phyloP scores from a whole-genome alignment of 164 flowering plant genomes.

The Echeveria elegans region DNA sequence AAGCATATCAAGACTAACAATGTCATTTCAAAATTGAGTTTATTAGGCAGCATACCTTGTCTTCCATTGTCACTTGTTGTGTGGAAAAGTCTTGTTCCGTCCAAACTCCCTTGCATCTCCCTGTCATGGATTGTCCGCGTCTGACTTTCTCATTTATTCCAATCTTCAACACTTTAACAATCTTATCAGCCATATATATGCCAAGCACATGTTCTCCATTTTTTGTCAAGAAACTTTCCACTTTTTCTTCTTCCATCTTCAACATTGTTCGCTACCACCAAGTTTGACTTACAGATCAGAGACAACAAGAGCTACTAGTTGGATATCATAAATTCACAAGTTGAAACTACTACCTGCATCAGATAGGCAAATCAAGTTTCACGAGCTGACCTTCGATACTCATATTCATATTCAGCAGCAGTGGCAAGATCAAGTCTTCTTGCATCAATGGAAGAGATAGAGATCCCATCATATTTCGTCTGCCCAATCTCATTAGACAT shows the following conservation, averaged over 20 bases:
- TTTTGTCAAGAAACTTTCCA: background rate
- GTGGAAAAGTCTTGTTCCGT: background rate
- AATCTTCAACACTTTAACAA: background rate
- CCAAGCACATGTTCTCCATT: background rate
- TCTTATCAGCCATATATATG: background rate
- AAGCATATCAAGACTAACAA: no score
- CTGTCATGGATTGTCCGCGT: conserved; percentile 1
- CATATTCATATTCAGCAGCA: no score
- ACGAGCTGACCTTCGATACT: background rate
- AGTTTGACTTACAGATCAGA: background rate
- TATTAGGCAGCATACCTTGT: background rate
- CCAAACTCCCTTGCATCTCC: background rate
- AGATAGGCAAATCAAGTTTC: background rate
- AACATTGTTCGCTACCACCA: background rate
- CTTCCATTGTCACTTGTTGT: background rate
- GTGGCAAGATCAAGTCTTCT: no score
- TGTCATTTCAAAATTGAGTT: background rate
- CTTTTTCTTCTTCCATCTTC: conserved; percentile 1
- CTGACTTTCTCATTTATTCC: background rate
- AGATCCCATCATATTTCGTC: conserved; percentile 45
- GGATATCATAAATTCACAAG: background rate
- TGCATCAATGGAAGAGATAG: conserved; percentile 28
- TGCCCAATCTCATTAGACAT: conserved; percentile 70
- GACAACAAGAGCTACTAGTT: background rate
- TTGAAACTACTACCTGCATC: background rate